These are phyloP conservation scores for Vitis labrusca DNA, from an alignment of 164 flowering plant species.

Conservation along the genomic window DNA sequence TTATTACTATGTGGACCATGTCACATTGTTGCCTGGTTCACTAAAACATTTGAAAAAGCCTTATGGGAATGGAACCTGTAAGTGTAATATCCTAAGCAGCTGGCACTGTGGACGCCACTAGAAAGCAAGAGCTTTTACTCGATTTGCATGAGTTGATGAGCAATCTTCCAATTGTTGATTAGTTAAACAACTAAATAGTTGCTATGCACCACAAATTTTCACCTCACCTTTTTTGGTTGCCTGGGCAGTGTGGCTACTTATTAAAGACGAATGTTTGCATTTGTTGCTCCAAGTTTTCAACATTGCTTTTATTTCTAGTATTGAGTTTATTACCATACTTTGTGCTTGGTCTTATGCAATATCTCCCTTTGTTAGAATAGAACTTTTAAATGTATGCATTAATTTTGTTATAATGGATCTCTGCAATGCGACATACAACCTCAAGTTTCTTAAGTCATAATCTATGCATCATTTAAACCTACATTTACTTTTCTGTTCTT, in stretches of 20 bases:
- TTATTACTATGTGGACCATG: no score
- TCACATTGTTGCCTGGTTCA: neutral
- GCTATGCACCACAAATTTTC: neutral
- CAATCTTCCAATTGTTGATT: neutral
- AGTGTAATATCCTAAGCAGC: neutral
- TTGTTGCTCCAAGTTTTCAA: no score
- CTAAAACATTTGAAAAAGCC: neutral
- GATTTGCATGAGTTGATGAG: neutral
- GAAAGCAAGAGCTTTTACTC: no score
- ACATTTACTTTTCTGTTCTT: conserved; percentile 1
- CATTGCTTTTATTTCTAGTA: no score
- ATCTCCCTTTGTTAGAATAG: neutral
- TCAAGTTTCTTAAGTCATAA: neutral
- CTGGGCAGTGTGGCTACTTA: neutral
- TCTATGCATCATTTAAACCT: neutral
- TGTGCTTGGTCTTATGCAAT: neutral
- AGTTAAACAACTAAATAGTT: neutral
- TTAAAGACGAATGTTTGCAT: neutral
- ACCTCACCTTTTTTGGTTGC: neutral
- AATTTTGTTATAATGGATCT: neutral
- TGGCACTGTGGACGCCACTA: neutral
- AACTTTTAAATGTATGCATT: no score
- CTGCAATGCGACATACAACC: neutral
- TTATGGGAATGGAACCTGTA: neutral
- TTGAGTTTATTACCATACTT: neutral